A percentile compares a stretch with the other conserved stretches of the same genome.
Evolutionary conservation across 2,329 filamentous ascomycete species (phyloP).

Genomic region (Incumbomyces lentus): DNA sequence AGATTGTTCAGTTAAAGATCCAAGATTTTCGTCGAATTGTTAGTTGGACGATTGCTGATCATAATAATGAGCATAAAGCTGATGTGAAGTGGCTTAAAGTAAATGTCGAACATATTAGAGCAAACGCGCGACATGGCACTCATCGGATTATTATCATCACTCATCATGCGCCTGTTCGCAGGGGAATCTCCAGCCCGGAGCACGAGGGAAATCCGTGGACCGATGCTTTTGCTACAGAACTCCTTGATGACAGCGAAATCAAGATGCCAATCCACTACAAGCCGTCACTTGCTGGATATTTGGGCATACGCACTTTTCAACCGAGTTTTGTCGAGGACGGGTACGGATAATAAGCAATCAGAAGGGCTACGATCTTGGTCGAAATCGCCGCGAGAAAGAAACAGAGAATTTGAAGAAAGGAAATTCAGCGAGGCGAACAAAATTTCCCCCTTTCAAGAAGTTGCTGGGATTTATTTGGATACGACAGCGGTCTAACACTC

Average conservation of each 20-base stretch:
- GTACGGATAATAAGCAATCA: slow-evolving; percentile 36
- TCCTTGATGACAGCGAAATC: slow-evolving; percentile 24
- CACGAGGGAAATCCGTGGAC: slow-evolving; percentile 38
- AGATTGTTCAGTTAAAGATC: slow-evolving; percentile 35
- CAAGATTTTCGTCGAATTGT: slow-evolving; percentile 47
- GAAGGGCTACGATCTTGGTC: slow-evolving; percentile 29
- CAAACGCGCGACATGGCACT: background rate
- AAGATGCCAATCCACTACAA: slow-evolving; percentile 7
- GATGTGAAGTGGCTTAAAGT: slow-evolving; percentile 43
- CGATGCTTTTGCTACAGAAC: slow-evolving; percentile 45
- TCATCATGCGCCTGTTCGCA: slow-evolving; percentile 47
- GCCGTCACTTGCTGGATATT: slow-evolving; percentile 35
- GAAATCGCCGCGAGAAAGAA: slow-evolving; percentile 11
- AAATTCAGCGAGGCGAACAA: slow-evolving; percentile 3
- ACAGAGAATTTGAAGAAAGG: background rate
- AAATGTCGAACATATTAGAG: slow-evolving; percentile 24
- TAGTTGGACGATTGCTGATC: slow-evolving; percentile 40
- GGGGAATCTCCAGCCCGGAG: slow-evolving; percentile 40
- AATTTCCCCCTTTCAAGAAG: slow-evolving; percentile 3
- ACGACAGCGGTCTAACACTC: slow-evolving; percentile 2
- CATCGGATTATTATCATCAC: slow-evolving; percentile 41
- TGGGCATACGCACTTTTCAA: slow-evolving; percentile 37
- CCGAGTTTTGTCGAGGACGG: slow-evolving; percentile 28
- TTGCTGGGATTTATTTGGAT: slow-evolving; percentile 3
- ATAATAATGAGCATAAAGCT: slow-evolving; percentile 38